These are phyloP conservation scores for Ophiocordyceps camponoti-floridani DNA, from an alignment of 2,329 filamentous ascomycete genomes.

Conservation along the genomic window DNA sequence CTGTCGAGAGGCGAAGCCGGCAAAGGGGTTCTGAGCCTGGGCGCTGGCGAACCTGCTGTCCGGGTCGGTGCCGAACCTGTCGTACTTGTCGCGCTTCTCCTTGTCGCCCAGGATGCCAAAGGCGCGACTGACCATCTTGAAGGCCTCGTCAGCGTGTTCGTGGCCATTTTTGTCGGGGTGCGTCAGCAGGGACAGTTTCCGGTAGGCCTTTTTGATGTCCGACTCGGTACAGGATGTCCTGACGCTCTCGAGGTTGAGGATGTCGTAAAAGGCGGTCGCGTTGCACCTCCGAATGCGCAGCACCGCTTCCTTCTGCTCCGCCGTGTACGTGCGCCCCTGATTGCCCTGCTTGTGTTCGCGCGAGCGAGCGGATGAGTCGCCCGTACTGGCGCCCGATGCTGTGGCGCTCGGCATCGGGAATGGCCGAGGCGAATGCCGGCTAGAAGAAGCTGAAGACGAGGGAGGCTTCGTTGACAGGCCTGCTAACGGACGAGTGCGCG, in stretches of 20 bases:
- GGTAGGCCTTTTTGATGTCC: slow-evolving; percentile 96
- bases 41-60: slow-evolving; percentile 65
- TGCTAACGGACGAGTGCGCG: too few species aligned
- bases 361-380: slow-evolving; percentile 21
- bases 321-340: slow-evolving; percentile 61
- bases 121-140: slow-evolving; percentile 91
- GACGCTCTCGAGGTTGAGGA: slow-evolving; percentile 54
- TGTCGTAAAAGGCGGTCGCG: slow-evolving; percentile 88
- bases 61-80: slow-evolving; percentile 80
- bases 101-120: slow-evolving; percentile 87
- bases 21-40: slow-evolving; percentile 44
- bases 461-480: background rate
- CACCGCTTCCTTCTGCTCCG: slow-evolving; percentile 83
- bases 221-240: slow-evolving; percentile 50
- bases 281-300: slow-evolving; percentile 72
- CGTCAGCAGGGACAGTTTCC: slow-evolving; percentile 82
- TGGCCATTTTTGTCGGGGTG: slow-evolving; percentile 99
- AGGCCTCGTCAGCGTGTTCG: slow-evolving; percentile 87
- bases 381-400: slow-evolving; percentile 34
- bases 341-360: slow-evolving; percentile 62
- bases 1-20: slow-evolving; percentile 34
- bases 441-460: background rate
- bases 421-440: background rate
- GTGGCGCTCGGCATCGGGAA: slow-evolving; percentile 24
- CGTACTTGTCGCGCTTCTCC: slow-evolving; percentile 71